phyloP scores from a whole-genome alignment of 73 alveolate genomes.

The Symbiodinium pilosum region DNA sequence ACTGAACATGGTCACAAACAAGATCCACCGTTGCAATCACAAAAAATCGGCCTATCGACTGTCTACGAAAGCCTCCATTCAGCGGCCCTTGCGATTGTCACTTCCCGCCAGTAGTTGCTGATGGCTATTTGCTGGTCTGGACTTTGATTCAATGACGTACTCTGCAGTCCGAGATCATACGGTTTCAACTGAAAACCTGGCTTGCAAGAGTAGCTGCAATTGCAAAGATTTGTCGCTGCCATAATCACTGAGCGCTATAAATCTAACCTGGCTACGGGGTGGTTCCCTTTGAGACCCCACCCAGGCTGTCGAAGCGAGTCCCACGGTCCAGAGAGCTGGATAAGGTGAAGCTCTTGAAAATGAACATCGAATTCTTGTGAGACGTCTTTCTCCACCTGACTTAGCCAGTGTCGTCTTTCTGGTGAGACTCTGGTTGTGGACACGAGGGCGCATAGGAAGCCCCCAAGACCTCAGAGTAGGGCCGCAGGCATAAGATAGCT shows the following conservation, averaged over 20 bases:
- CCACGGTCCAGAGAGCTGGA: background rate
- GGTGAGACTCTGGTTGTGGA: constrained; percentile 70
- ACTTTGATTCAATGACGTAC: too few species aligned
- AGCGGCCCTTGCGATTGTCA: too few species aligned
- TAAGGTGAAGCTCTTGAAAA: background rate
- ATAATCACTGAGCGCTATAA: background rate
- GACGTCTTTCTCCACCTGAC: background rate
- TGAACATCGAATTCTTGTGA: background rate
- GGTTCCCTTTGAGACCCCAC: constrained; percentile 1
- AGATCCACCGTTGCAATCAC: too few species aligned
- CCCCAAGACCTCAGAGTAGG: constrained; percentile 23
- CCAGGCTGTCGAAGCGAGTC: background rate
- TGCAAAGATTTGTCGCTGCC: too few species aligned
- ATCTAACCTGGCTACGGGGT: background rate
- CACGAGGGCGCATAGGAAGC: constrained; percentile 91
- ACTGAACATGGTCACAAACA: too few species aligned
- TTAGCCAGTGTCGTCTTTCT: constrained; percentile 80
- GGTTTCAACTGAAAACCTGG: too few species aligned
- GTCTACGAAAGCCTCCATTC: too few species aligned
- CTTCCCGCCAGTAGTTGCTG: too few species aligned
- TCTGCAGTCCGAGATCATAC: too few species aligned
- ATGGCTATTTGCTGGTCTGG: too few species aligned
- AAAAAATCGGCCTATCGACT: too few species aligned
- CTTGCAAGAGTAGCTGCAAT: too few species aligned
- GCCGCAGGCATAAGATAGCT: background rate